A percentile compares a stretch with the other conserved stretches of the same genome.
These are phyloP conservation scores for Tolypocladium endophyticum DNA, from an alignment of 2,329 filamentous ascomycete genomes.

Conservation along the genomic window DNA sequence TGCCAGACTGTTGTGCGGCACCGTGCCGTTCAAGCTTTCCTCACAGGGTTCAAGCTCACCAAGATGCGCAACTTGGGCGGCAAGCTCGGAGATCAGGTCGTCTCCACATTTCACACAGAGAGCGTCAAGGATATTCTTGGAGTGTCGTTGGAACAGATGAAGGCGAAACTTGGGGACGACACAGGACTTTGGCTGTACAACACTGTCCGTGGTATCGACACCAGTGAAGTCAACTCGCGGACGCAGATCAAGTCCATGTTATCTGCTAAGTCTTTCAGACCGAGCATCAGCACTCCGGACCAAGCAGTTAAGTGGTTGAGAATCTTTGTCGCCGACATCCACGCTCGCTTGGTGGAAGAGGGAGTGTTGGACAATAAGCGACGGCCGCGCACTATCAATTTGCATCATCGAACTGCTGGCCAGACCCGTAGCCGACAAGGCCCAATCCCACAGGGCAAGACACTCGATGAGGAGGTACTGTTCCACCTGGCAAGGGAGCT, in stretches of 20 bases:
- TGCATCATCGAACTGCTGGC: constrained; percentile 67
- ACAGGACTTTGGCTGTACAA: constrained; percentile 79
- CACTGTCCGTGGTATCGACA: constrained; percentile 75
- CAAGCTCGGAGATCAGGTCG: constrained; percentile 82
- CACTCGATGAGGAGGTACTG: constrained; percentile 60
- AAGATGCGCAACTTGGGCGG: constrained; percentile 94
- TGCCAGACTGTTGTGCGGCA: constrained; percentile 89
- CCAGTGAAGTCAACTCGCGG: constrained; percentile 77
- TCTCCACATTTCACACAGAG: constrained; percentile 72
- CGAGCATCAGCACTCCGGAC: constrained; percentile 65
- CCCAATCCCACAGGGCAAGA: constrained; percentile 66
- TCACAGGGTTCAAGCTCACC: constrained; percentile 80
- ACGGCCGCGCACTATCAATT: constrained; percentile 72
- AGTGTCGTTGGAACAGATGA: constrained; percentile 64
- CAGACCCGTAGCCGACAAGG: constrained; percentile 66
- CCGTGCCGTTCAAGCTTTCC: constrained; percentile 67
- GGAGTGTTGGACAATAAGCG: constrained; percentile 80
- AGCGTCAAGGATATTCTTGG: constrained; percentile 63
- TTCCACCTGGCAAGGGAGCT: constrained; percentile 69
- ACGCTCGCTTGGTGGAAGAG: constrained; percentile 79
- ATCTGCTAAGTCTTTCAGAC: constrained; percentile 89
- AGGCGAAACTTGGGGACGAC: constrained; percentile 70
- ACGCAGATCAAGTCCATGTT: constrained; percentile 97
- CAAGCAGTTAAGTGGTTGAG: constrained; percentile 77
- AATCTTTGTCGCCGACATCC: constrained; percentile 89